Conservation (phyloP, 805 yeast species). For the Barnettozyma vustinii region DNA sequence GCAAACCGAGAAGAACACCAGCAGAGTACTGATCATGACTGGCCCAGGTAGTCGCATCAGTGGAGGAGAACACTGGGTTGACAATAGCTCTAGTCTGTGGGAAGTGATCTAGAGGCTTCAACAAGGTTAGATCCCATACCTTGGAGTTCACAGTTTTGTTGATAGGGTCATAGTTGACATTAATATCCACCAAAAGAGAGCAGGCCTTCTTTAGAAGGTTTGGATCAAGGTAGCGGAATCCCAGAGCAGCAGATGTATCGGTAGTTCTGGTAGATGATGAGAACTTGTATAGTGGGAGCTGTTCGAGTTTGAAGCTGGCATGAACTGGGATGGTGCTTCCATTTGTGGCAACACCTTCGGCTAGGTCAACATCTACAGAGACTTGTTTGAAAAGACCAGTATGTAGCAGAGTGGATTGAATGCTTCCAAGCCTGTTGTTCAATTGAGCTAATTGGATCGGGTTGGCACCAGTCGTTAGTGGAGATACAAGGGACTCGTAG, state of each 20-base stretch:
- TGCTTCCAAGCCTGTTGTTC: slow-evolving; percentile 28
- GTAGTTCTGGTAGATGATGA: slow-evolving; percentile 31
- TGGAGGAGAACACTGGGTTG: slow-evolving; percentile 41
- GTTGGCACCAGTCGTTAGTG: slow-evolving; percentile 29
- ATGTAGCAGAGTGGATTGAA: slow-evolving; percentile 32
- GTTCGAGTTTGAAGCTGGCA: slow-evolving; percentile 36
- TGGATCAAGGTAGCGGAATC: slow-evolving; percentile 32
- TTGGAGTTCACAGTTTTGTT: slow-evolving; percentile 39
- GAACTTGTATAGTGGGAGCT: slow-evolving; percentile 28
- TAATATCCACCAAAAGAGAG: slow-evolving; percentile 39
- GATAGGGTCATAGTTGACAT: slow-evolving; percentile 43
- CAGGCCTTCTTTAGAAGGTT: slow-evolving; percentile 60
- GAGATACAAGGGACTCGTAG: slow-evolving; percentile 40
- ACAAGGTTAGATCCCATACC: slow-evolving; percentile 43
- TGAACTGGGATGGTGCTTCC: slow-evolving; percentile 34
- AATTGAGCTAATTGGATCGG: slow-evolving; percentile 35
- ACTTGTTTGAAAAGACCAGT: slow-evolving; percentile 43
- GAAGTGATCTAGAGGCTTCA: slow-evolving; percentile 39
- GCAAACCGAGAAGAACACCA: slow-evolving; percentile 45
- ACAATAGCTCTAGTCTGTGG: slow-evolving; percentile 43
- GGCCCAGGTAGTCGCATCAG: slow-evolving; percentile 43
- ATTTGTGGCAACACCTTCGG: slow-evolving; percentile 15
- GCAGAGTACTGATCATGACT: slow-evolving; percentile 46
- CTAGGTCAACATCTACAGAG: slow-evolving; percentile 37
- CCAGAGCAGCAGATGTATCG: slow-evolving; percentile 30